Conservation (phyloP, 345 rosid species). For the Linum tenue region DNA sequence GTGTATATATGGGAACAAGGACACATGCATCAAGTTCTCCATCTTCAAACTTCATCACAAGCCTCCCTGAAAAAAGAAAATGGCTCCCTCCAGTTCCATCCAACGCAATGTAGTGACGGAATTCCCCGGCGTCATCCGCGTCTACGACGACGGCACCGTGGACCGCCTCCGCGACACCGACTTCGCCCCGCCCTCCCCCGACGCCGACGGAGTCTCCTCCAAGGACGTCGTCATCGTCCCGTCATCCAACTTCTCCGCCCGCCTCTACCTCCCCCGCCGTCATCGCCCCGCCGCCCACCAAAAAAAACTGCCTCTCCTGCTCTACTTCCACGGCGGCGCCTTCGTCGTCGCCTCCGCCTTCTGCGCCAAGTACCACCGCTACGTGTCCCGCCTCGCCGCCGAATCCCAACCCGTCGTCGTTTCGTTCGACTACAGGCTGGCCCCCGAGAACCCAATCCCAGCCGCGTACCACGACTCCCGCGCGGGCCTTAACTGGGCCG, state of each 20-base stretch:
- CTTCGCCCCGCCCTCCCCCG: background rate
- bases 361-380: conserved; percentile 10
- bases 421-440: conserved; percentile 13
- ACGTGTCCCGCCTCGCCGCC: conserved; percentile 2
- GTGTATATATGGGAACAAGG: no score
- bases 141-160: conserved; percentile 5
- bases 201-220: conserved; percentile 1
- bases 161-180: conserved; percentile 5
- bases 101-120: conserved; percentile 7
- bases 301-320: conserved; percentile 10
- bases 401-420: conserved; percentile 7
- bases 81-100: background rate
- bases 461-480: conserved; percentile 14
- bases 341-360: conserved; percentile 9
- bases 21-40: no score
- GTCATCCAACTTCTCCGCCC: background rate
- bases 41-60: no score
- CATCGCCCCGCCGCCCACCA: background rate
- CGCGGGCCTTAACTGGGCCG: conserved; percentile 10
- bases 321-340: conserved; percentile 16
- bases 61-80: no score
- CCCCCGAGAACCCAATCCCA: conserved; percentile 15
- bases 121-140: background rate
- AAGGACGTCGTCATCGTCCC: background rate
- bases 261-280: background rate